A percentile compares a stretch with the other conserved stretches of the same genome.
phyloP scores from a whole-genome alignment of 805 yeast species.

The Zygoascus biomembranicola region DNA sequence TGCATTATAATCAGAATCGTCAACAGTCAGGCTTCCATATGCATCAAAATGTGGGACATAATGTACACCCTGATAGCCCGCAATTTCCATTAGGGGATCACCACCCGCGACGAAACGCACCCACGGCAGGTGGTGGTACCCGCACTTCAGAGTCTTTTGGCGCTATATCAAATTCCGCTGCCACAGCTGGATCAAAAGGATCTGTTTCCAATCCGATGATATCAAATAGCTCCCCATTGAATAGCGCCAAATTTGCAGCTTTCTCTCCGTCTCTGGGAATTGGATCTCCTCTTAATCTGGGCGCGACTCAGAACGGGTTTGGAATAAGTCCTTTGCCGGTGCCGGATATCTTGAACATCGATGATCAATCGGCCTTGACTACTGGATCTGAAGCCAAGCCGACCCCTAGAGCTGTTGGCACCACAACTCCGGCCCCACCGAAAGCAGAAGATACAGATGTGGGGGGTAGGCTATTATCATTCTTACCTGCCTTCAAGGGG shows the following conservation, averaged over 20 bases:
- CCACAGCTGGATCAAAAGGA: not conserved
- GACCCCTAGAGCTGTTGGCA: not conserved
- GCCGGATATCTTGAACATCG: not conserved
- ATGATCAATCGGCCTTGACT: not conserved
- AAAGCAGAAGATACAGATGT: not conserved
- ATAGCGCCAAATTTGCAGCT: not conserved
- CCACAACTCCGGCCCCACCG: not conserved
- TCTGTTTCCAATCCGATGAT: not conserved
- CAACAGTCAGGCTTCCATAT: not conserved
- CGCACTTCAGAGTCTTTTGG: not conserved
- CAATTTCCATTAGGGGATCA: not conserved
- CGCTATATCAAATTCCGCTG: not conserved
- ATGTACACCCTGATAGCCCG: not conserved
- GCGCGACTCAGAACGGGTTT: not conserved
- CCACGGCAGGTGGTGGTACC: not conserved
- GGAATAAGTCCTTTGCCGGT: not conserved
- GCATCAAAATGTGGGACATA: not conserved
- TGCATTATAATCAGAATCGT: not conserved
- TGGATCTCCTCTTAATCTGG: not conserved
- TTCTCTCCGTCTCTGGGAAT: not conserved
- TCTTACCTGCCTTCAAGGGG: conserved; percentile 15
- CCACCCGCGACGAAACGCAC: not conserved
- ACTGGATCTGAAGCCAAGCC: not conserved
- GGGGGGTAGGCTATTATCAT: conserved; percentile 6
- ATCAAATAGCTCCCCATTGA: not conserved